Conservation (phyloP, 139 green algal genomes). For the Astrephomene gubernaculifera region DNA sequence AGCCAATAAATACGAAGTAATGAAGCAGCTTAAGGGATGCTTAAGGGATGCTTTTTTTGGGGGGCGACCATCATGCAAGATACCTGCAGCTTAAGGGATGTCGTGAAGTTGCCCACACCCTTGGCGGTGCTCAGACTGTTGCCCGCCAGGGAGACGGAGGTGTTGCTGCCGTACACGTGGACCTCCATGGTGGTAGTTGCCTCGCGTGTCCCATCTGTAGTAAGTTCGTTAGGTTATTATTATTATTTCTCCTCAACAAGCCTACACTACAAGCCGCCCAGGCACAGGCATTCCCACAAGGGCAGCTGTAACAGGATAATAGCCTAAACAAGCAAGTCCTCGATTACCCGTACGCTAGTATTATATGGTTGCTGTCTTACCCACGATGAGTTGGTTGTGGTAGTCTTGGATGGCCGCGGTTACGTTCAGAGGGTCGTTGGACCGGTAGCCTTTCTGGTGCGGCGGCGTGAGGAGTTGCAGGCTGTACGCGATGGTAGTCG, state of each 20-base stretch:
- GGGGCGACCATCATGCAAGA: no score
- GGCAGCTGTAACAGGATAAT: no score
- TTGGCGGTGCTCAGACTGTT: background rate
- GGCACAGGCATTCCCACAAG: no score
- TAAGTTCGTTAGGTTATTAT: no score
- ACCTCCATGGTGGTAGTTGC: background rate
- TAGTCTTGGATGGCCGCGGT: background rate
- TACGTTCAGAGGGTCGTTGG: background rate
- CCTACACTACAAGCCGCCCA: no score
- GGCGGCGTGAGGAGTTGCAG: background rate
- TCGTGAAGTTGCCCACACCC: constrained; percentile 3
- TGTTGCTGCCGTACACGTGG: background rate
- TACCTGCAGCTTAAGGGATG: background rate
- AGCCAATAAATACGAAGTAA: no score
- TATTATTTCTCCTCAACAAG: no score
- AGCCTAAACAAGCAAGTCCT: no score
- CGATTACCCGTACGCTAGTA: no score
- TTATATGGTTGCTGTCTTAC: background rate
- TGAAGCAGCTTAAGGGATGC: no score
- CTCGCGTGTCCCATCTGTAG: background rate
- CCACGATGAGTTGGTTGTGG: constrained; percentile 1
- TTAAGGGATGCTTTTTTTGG: no score
- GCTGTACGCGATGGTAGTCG: background rate
- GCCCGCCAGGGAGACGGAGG: background rate
- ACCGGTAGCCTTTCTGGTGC: background rate